Conservation (phyloP, 495 filamentous ascomycete genomes). For the Xylaria acuta region DNA sequence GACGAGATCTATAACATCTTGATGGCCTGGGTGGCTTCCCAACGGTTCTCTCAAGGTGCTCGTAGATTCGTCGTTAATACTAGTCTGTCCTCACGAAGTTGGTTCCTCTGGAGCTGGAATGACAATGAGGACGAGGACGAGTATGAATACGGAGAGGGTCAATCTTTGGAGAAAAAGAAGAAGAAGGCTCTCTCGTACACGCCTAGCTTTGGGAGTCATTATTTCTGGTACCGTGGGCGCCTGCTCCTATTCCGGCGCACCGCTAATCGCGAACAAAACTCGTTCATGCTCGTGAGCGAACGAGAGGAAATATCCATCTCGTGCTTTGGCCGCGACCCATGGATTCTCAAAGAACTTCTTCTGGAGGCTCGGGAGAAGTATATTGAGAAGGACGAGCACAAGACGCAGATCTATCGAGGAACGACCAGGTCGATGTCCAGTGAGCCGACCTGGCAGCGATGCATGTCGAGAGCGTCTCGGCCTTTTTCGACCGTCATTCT, state of each 20-base stretch:
- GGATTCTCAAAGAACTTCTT: slow-evolving; percentile 69
- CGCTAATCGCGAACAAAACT: slow-evolving; percentile 40
- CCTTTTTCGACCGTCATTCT: slow-evolving; percentile 89
- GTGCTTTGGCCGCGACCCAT: slow-evolving; percentile 70
- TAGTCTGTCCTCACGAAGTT: slow-evolving; percentile 57
- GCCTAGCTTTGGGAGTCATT: slow-evolving; percentile 67
- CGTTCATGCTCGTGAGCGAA: slow-evolving; percentile 45
- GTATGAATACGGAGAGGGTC: slow-evolving; percentile 53
- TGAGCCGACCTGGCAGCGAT: slow-evolving; percentile 58
- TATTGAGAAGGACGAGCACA: slow-evolving; percentile 64
- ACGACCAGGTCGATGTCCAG: slow-evolving; percentile 42
- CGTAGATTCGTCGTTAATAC: slow-evolving; percentile 69
- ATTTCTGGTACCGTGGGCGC: slow-evolving; percentile 67
- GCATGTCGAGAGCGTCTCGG: slow-evolving; percentile 66
- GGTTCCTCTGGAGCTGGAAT: slow-evolving; percentile 52
- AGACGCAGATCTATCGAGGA: slow-evolving; percentile 71
- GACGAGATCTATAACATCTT: slow-evolving; percentile 74
- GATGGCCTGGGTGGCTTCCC: slow-evolving; percentile 72
- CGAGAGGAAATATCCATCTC: slow-evolving; percentile 67
- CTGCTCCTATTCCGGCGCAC: slow-evolving; percentile 62
- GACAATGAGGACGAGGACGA: slow-evolving; percentile 55
- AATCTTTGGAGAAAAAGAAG: slow-evolving; percentile 46
- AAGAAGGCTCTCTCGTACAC: slow-evolving; percentile 69
- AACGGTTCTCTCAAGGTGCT: slow-evolving; percentile 61
- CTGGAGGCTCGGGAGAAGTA: slow-evolving; percentile 65